Base-by-base conservation (phyloP, 2,329 filamentous ascomycete species). In the Aspergillus quadrilineatus region DNA sequence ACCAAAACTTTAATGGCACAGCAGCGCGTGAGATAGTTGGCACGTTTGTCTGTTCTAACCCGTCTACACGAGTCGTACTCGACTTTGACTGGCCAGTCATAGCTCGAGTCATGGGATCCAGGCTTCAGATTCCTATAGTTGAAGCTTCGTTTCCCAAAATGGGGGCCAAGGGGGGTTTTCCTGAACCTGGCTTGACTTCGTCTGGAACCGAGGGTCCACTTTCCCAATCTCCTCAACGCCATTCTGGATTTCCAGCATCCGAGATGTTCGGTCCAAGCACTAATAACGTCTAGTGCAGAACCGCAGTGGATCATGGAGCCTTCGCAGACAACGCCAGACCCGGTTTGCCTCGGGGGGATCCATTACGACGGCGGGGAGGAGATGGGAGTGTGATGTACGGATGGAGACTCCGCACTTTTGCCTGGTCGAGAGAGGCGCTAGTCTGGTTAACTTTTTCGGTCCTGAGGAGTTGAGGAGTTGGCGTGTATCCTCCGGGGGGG, bases 81-180 rank as follows among this genome's bases (percentile, higher is more conserved):
- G 22, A 45, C 15, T 44, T 6, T n/a, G 5, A n/a, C 36, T 37
- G 8, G 12, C 39, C 36, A 44, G 49, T 28, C 32, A 22, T 12
- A 14, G 10, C 10, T 6, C 29, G 8, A 10, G 12, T 30, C 22
- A 29, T 15, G 8, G n/a, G 22, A 29, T 28, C 26, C 26, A 28
- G 34, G 34, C 34, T 37, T 5, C 34, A 37, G 12, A 10, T 5
- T 37, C 10, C 34, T 14, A 14, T 9, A 14, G 26, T 14, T 34
- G 14, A 52, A 45, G 43, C 44, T 53, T 28, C 9, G 28, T 52
- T 53, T 34, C 55, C 44, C 49, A 30, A 22, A 44, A 48, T 45
- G 44, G 54, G 42, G 43, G 47, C 48, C 9, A 44, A 47, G 43
- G 47, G 46, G 54, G 54, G 29, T 46, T 39, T 56, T 49, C 49